phyloP scores from a whole-genome alignment of 441 rosid genomes.

The Isatis lusitanica region DNA sequence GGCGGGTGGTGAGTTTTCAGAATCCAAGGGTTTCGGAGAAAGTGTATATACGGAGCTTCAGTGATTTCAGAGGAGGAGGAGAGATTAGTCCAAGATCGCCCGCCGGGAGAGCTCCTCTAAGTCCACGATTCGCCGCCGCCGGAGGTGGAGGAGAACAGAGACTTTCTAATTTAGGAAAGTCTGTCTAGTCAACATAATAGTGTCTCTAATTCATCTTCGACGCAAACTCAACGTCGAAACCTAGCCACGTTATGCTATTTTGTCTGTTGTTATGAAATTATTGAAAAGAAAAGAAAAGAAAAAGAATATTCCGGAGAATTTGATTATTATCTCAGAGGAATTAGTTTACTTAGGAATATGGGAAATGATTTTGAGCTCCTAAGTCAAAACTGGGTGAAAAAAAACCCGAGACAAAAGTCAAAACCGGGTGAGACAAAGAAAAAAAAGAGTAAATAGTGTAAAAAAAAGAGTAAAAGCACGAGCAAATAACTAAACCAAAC shows the following conservation, averaged over 20 bases:
- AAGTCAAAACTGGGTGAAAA: no score
- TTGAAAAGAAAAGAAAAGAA: not conserved
- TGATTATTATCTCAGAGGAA: not conserved
- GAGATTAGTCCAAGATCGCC: conserved; percentile 50
- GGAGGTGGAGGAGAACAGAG: conserved; percentile 46
- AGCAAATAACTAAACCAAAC: not conserved
- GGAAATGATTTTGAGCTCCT: no score
- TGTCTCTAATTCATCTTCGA: not conserved
- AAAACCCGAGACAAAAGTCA: no score
- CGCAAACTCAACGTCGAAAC: not conserved
- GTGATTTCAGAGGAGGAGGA: conserved; percentile 50
- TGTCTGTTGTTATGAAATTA: not conserved
- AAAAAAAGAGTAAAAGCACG: no score
- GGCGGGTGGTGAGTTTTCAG: conserved; percentile 42
- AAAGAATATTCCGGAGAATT: not conserved
- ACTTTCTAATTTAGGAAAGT: conserved; percentile 66
- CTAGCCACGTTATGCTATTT: not conserved
- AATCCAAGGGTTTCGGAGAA: conserved; percentile 63
- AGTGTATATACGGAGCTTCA: conserved; percentile 55
- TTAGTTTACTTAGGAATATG: no score
- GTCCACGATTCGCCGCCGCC: conserved; percentile 46
- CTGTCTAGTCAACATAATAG: conserved; percentile 37
- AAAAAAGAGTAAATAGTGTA: no score
- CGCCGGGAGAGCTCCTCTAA: conserved; percentile 58
- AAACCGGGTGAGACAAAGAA: no score